Percentiles rank a stretch among this genome's conserved stretches.
Evolutionary conservation across 2,329 filamentous ascomycete genomes (phyloP).

Genomic region (Pseudogymnoascus sp.): DNA sequence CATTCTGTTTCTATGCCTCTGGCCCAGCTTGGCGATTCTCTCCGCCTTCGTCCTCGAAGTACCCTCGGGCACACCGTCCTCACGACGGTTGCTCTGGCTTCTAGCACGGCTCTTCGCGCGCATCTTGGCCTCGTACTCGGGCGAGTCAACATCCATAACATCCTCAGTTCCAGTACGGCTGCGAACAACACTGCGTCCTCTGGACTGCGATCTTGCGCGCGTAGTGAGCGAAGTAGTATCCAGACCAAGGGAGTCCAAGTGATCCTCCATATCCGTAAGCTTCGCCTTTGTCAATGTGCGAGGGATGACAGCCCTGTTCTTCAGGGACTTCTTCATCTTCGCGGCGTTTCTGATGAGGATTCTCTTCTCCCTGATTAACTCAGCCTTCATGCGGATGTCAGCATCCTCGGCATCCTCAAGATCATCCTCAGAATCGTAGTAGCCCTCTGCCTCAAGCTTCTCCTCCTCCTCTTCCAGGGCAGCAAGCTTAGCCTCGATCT

Average conservation of each 20-base stretch:
- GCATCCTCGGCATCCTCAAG: constrained; percentile 84
- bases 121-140: constrained; percentile 48
- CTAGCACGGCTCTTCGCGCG: constrained; percentile 67
- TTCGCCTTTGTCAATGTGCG: constrained; percentile 73
- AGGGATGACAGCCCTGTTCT: constrained; percentile 93
- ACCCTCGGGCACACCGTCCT: constrained; percentile 68
- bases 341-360: constrained; percentile 87
- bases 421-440: constrained; percentile 76
- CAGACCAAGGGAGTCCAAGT: constrained; percentile 76
- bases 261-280: constrained; percentile 77
- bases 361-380: constrained; percentile 92
- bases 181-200: constrained; percentile 63
- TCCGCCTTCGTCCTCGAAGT: constrained; percentile 69
- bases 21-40: constrained; percentile 75
- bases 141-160: constrained; percentile 66
- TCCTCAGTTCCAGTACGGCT: constrained; percentile 56
- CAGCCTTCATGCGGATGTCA: constrained; percentile 83
- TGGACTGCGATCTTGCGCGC: constrained; percentile 61
- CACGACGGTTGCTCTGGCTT: constrained; percentile 61
- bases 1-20: constrained; percentile 99
- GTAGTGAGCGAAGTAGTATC: constrained; percentile 69
- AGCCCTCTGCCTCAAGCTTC: constrained; percentile 81
- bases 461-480: constrained; percentile 95
- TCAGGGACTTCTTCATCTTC: constrained; percentile 90
- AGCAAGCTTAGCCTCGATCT: constrained; percentile 87